Evolutionary conservation across 1,284 basidiomycete genomes (phyloP).

Genomic region (Apiotrichum mycotoxinovorans): DNA sequence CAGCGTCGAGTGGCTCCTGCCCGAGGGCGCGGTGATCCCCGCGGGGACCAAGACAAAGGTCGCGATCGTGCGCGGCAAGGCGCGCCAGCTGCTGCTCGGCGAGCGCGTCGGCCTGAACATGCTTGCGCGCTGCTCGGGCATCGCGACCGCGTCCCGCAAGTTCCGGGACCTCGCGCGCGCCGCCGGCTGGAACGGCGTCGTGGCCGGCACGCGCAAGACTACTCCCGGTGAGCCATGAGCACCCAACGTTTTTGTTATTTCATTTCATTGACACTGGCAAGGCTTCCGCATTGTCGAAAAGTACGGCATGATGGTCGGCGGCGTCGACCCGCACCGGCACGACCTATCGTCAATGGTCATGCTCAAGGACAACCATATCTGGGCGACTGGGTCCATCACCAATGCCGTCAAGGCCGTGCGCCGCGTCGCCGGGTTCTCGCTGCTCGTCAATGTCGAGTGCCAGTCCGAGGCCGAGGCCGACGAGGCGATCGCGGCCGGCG

Average conservation of each 20-base stretch:
- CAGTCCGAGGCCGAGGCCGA: conserved; percentile 82
- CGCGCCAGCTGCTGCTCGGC: conserved; percentile 82
- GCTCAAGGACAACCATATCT: conserved; percentile 99
- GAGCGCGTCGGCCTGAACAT: conserved; percentile 93
- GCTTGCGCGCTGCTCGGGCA: conserved; percentile 91
- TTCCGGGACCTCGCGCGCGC: conserved; percentile 76
- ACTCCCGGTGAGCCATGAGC: conserved; percentile 87
- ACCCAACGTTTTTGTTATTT: no score
- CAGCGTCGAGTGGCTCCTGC: conserved; percentile 88
- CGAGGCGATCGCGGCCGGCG: conserved; percentile 92
- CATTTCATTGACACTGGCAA: no score
- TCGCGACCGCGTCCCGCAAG: conserved; percentile 81
- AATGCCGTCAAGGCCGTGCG: conserved; percentile 80
- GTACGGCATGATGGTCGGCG: conserved; percentile 97
- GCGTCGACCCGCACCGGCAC: conserved; percentile 93
- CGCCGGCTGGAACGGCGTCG: conserved; percentile 79
- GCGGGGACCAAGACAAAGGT: conserved; percentile 67
- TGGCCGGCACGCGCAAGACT: conserved; percentile 96
- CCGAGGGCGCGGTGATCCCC: conserved; percentile 78
- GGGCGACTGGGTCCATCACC: conserved; percentile 87
- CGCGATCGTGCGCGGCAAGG: conserved; percentile 87
- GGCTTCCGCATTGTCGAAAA: conserved; percentile 97
- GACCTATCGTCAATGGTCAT: conserved; percentile 99
- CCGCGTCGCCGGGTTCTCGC: conserved; percentile 84
- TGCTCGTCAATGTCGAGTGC: conserved; percentile 93